These are phyloP conservation scores for Leucocoprinus sp. DNA, from an alignment of 768 basidiomycete genomes.

Conservation along the genomic window DNA sequence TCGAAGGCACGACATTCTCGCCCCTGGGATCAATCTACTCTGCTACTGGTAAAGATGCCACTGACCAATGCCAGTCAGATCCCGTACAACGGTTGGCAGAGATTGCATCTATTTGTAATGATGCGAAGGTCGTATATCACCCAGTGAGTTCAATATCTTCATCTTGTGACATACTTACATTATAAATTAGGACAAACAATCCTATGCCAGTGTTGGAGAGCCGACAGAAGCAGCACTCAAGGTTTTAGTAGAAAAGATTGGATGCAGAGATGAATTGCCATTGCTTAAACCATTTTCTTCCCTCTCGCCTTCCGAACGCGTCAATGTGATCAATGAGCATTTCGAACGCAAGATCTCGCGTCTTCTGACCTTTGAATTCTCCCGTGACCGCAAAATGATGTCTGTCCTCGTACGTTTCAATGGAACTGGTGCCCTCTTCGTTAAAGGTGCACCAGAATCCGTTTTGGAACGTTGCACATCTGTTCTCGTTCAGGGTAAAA, in stretches of 20 bases:
- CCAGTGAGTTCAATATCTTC: conserved; percentile 36
- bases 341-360: conserved; percentile 71
- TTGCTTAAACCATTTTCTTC: conserved; percentile 48
- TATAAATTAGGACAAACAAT: conserved; percentile 56
- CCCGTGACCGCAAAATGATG: conserved; percentile 99
- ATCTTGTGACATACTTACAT: background rate
- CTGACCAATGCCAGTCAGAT: conserved; percentile 52
- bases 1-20: conserved; percentile 91
- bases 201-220: conserved; percentile 84
- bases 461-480: conserved; percentile 84
- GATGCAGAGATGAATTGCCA: conserved; percentile 54
- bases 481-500: conserved; percentile 55
- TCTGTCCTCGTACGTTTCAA: conserved; percentile 80
- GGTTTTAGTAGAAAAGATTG: conserved; percentile 92
- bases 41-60: conserved; percentile 52
- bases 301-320: conserved; percentile 53
- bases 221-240: conserved; percentile 96
- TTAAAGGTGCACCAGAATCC: conserved; percentile 95
- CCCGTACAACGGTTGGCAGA: conserved; percentile 81
- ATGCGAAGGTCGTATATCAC: conserved; percentile 84
- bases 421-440: conserved; percentile 71
- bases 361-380: conserved; percentile 94
- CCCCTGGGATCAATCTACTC: conserved; percentile 70
- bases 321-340: conserved; percentile 78
- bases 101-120: conserved; percentile 91